A percentile compares a stretch with the other conserved stretches of the same genome.
phyloP scores from a whole-genome alignment of 2,329 filamentous ascomycete species.

The Monilinia fructigena region DNA sequence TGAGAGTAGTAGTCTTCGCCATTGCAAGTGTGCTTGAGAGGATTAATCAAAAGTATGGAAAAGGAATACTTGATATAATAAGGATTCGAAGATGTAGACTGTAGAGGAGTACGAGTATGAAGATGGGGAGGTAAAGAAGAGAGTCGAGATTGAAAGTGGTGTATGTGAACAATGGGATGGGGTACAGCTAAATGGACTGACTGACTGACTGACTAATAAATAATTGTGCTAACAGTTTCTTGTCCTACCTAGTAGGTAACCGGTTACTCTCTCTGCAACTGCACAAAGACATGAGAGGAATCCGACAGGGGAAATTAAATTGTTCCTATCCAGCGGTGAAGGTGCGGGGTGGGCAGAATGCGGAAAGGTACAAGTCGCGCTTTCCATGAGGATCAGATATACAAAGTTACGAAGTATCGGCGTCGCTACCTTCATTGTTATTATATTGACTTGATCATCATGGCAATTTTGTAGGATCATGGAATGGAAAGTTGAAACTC shows the following conservation, averaged over 20 bases:
- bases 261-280: too few species aligned
- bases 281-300: not conserved
- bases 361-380: conserved; percentile 6
- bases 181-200: too few species aligned
- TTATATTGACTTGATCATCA: not conserved
- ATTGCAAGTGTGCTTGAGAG: conserved; percentile 43
- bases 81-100: not conserved
- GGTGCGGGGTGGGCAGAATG: conserved; percentile 24
- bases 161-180: not conserved
- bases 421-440: not conserved
- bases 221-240: too few species aligned
- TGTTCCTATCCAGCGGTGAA: conserved; percentile 18
- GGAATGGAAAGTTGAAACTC: not conserved
- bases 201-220: too few species aligned
- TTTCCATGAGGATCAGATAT: conserved; percentile 12
- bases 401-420: too few species aligned
- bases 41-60: not conserved
- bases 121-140: not conserved
- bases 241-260: too few species aligned
- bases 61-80: not conserved
- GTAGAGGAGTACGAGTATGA: not conserved
- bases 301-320: conserved; percentile 5
- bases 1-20: conserved; percentile 71
- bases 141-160: not conserved
- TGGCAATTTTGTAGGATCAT: not conserved